A percentile compares a stretch with the other conserved stretches of the same genome.
Conservation (phyloP, 106 monocot genomes). For the Dendrobium catenatum region DNA sequence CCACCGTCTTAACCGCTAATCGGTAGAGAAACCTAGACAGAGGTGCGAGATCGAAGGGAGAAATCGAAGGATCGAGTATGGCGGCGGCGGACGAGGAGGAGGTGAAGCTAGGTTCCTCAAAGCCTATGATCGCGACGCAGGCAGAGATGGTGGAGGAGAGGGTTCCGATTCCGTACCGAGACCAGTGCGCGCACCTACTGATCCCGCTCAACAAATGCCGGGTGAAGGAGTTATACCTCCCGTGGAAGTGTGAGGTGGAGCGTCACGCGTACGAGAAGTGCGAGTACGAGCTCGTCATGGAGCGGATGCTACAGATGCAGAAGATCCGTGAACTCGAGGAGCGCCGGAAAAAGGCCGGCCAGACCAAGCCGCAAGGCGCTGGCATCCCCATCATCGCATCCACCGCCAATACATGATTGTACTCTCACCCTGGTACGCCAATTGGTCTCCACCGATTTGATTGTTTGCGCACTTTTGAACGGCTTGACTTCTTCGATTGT, state of each 20-base stretch:
- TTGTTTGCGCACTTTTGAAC: neutral
- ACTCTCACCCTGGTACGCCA: neutral
- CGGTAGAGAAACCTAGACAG: neutral
- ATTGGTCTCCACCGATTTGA: neutral
- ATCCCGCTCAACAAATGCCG: conserved; percentile 99
- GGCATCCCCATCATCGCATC: conserved; percentile 59
- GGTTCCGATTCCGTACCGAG: conserved; percentile 78
- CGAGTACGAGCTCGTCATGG: conserved; percentile 99
- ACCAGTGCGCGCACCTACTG: conserved; percentile 98
- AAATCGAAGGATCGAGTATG: neutral
- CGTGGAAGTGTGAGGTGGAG: conserved; percentile 96
- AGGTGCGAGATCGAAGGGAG: neutral
- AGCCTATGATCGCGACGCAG: conserved; percentile 95
- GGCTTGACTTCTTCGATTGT: neutral
- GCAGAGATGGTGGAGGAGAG: conserved; percentile 74
- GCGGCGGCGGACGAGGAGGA: conserved; percentile 33
- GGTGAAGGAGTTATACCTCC: conserved; percentile 77
- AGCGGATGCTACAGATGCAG: conserved; percentile 99
- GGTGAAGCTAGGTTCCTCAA: conserved; percentile 84
- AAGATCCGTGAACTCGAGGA: conserved; percentile 80
- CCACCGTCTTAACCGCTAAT: neutral
- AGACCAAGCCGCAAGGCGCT: conserved; percentile 17
- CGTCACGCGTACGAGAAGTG: conserved; percentile 96
- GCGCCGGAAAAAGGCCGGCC: conserved; percentile 37
- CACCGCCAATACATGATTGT: conserved; percentile 42